Conservation (phyloP, 2,329 filamentous ascomycete genomes). For the Pezicula carpinea region DNA sequence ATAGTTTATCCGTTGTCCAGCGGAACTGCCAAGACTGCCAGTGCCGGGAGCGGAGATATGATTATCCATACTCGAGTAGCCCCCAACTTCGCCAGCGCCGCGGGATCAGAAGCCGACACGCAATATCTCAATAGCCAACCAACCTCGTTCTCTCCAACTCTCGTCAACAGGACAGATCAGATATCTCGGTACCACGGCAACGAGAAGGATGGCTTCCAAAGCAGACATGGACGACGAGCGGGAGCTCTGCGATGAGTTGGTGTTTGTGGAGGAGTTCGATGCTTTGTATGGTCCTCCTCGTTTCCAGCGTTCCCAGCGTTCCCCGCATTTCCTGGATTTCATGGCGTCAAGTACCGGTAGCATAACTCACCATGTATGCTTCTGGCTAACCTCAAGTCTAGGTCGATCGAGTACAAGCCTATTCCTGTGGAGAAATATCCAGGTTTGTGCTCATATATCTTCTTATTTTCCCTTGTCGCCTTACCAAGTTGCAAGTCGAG, state of each 20-base stretch:
- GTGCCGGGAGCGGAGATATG: neutral
- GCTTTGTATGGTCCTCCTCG: conserved; percentile 3
- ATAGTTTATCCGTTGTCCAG: no score
- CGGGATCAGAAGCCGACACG: no score
- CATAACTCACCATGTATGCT: no score
- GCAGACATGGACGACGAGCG: neutral
- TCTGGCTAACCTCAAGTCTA: neutral
- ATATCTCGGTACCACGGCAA: no score
- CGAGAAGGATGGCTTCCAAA: neutral
- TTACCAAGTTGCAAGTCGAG: neutral
- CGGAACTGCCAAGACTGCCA: no score
- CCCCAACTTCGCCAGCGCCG: no score
- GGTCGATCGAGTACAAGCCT: conserved; percentile 1
- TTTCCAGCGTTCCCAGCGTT: neutral
- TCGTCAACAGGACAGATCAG: no score
- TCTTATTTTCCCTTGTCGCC: neutral
- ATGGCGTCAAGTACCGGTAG: neutral
- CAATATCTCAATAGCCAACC: no score
- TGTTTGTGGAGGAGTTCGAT: conserved; percentile 9
- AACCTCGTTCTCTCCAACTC: no score
- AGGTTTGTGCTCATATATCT: neutral
- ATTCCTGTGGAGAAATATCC: conserved; percentile 6
- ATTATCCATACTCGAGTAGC: no score
- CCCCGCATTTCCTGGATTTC: neutral
- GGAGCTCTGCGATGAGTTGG: conserved; percentile 1